Base-by-base conservation (phyloP, 2,329 filamentous ascomycete species). In the Monosporascus sp. region DNA sequence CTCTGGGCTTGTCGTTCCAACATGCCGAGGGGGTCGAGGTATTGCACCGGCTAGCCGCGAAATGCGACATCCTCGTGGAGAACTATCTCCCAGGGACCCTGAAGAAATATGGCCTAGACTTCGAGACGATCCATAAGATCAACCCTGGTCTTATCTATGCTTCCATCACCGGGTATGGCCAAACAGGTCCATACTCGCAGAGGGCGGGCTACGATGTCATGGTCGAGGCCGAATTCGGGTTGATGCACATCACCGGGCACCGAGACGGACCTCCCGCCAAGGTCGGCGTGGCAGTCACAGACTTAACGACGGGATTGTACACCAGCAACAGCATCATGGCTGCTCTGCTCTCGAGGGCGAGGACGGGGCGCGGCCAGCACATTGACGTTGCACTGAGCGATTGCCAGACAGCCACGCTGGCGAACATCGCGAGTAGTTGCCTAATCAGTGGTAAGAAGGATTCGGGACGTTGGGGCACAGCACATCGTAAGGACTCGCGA, bases 121-220 rank as follows among this genome's bases (percentile, higher is more conserved):
- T 91, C 64, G 84, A 86, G 25, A 89, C 88, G 0, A 72, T 99
- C 2, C 82, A 79, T 49, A 81, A 84, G 59, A 85, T 97, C 68
- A 97, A 97, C 65, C 92, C 93, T 0, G 75, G 78, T 6, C 78
- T 99, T 47, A 89, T 99, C 60, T 99, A 99, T 67, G 91, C 93
- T 15, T 96, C 90, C 61, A 96, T 99, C 62, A 99, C 94, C 0
- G 94, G 94, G 1, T 99, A 97, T 66, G 94, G 94, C 2, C 94
- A 99, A 68, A 96, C 89, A 1, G 94, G 94, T 0, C 94, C 94
- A 0, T 96, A 96, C 70, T 84, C 86, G 6, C 82, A 85, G 58
- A 82, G 94, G 15, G 91, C 94, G 3, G 94, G 94, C 5, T 99
- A 99, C 77, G 94, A 99, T 71, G 94, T 99, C 61, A 99, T 99